Conservation (phyloP, 352 stramenopile genomes). For the Phytopythium oedochilum region DNA sequence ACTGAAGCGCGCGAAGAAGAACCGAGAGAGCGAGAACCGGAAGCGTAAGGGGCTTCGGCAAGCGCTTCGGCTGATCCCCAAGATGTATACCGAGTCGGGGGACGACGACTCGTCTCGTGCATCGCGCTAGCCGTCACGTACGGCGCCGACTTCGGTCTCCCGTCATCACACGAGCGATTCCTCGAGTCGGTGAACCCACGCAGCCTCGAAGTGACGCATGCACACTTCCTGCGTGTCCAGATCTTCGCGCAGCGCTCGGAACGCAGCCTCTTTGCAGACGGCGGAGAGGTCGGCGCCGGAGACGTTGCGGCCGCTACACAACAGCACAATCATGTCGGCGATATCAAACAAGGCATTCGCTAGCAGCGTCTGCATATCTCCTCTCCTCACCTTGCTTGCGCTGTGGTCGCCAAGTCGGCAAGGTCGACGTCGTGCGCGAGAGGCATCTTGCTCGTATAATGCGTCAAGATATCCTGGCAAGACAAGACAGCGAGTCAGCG, state of each 20-base stretch:
- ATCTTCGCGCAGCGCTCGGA: conserved; percentile 67
- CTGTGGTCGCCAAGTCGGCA: conserved; percentile 23
- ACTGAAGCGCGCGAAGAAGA: not conserved
- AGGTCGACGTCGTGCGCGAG: conserved; percentile 54
- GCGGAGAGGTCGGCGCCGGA: conserved; percentile 63
- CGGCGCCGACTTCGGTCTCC: not conserved
- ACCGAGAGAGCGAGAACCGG: not conserved
- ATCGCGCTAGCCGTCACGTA: not conserved
- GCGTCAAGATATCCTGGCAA: conserved; percentile 53
- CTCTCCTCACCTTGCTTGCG: conserved; percentile 11
- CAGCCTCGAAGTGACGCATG: conserved; percentile 38
- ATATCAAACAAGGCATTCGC: not conserved
- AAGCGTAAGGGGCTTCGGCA: conserved; percentile 3
- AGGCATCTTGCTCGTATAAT: conserved; percentile 70
- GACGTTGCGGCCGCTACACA: conserved; percentile 25
- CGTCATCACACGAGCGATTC: not conserved
- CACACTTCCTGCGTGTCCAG: conserved; percentile 29
- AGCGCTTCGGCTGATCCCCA: conserved; percentile 14
- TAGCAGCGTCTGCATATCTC: too few species aligned
- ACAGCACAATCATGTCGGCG: conserved; percentile 7
- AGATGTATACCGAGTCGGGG: conserved; percentile 1
- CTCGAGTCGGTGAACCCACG: conserved; percentile 34
- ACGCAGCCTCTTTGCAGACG: conserved; percentile 77
- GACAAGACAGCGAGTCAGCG: conserved; percentile 5
- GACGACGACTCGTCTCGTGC: not conserved